Percentiles rank a stretch among this genome's conserved stretches.
Evolutionary conservation across 2,329 filamentous ascomycete genomes (phyloP).

Genomic region (Colletotrichum tabaci): DNA sequence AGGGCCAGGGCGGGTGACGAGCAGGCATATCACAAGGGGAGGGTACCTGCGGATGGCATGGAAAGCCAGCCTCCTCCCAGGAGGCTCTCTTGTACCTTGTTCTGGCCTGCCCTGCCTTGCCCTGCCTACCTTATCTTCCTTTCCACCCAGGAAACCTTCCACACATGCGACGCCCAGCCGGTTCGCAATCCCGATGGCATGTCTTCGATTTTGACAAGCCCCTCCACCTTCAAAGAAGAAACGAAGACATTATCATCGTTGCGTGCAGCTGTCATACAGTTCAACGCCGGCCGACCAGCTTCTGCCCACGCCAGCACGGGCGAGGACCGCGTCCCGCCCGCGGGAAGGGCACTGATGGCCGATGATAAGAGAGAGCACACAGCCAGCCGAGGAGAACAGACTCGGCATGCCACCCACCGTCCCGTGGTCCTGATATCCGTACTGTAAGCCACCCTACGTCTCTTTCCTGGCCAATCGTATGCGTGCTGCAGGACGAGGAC

Average conservation of each 20-base stretch:
- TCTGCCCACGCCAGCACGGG: conserved; percentile 16
- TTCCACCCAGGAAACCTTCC: not conserved
- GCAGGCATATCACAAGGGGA: conserved; percentile 6
- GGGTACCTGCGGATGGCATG: conserved; percentile 12
- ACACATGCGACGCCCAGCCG: conserved; percentile 20
- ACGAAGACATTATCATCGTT: conserved; percentile 21
- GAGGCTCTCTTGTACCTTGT: not conserved
- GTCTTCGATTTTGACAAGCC: conserved; percentile 15
- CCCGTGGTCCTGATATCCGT: conserved; percentile 30
- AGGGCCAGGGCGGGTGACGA: conserved; percentile 12
- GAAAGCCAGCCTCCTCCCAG: conserved; percentile 16
- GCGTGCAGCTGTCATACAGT: conserved; percentile 15
- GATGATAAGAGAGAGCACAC: conserved; percentile 8
- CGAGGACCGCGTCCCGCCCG: conserved; percentile 24
- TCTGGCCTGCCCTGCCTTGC: not conserved
- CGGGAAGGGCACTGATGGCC: conserved; percentile 26
- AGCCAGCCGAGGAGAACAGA: conserved; percentile 23
- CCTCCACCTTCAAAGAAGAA: conserved; percentile 19
- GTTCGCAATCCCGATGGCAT: conserved; percentile 14
- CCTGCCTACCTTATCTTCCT: conserved; percentile 15
- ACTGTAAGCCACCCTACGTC: conserved; percentile 32
- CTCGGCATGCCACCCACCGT: conserved; percentile 28
- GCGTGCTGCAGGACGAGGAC: conserved; percentile 12
- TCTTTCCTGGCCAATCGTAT: conserved; percentile 5
- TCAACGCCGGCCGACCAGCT: conserved; percentile 6